Percentiles rank a stretch among this genome's conserved stretches.
Evolutionary conservation across 2,329 filamentous ascomycete genomes (phyloP).

Genomic region (Penicillium sp.): DNA sequence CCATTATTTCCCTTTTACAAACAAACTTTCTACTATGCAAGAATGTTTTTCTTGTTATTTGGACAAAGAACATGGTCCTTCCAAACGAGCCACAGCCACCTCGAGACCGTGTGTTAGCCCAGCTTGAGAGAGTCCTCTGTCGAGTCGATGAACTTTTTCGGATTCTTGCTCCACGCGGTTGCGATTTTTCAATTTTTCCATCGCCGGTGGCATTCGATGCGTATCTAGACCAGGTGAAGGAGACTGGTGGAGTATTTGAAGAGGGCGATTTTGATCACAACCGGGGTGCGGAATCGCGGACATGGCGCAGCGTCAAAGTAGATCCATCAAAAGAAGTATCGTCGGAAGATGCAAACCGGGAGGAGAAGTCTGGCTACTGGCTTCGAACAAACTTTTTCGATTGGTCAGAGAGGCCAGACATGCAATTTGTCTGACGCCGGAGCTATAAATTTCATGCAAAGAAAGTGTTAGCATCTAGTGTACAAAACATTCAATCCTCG

Average conservation of each 20-base stretch:
- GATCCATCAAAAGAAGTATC: background rate
- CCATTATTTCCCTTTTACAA: conserved; percentile 1
- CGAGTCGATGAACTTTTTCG: background rate
- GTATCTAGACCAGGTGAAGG: background rate
- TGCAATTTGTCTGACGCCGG: background rate
- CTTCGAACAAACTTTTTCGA: background rate
- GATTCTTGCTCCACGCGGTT: background rate
- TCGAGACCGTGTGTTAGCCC: background rate
- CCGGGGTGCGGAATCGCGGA: background rate
- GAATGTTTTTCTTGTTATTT: background rate
- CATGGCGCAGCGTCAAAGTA: conserved; percentile 3
- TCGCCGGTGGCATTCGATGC: background rate
- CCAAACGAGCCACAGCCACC: too few species aligned
- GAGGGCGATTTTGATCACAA: background rate
- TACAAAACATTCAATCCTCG: too few species aligned
- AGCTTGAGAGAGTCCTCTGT: background rate
- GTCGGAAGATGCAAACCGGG: background rate
- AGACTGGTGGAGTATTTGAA: background rate
- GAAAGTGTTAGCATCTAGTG: too few species aligned
- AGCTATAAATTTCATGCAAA: too few species aligned
- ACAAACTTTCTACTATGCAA: conserved; percentile 1
- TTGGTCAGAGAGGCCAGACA: background rate
- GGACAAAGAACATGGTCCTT: background rate
- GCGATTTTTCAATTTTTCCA: conserved; percentile 1
- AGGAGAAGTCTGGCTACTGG: background rate